Evolutionary conservation across 805 yeast species (phyloP), one percentile per base, ranked within the genome.

Genomic region (Diddensiella santjacobensis): DNA sequence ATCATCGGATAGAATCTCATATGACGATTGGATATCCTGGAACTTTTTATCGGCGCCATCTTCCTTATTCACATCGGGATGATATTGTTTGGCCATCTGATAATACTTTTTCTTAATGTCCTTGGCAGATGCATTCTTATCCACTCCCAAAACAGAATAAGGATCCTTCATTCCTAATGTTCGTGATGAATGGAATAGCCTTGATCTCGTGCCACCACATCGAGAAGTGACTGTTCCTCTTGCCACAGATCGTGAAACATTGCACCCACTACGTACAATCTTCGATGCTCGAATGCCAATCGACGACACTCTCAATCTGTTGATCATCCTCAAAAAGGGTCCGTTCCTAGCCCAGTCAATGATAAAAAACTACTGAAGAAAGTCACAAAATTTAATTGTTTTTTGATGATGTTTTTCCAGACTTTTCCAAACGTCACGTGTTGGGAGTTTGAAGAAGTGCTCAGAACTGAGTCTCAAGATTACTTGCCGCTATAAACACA

Each of bases 61-160:
- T 54, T 87, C 96, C 67, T 91, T 93, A 67, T 91, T 93, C 40
- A 93, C 87, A 71, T 93, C 99, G 0, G 99, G 99, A 67, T 93
- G 99, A 67, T 73, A 89, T 65, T 91, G 79, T 67, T 93, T 93
- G 13, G 97, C 99, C 54, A 93, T 72, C 61, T 88, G 84, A 65
- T 89, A 89, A 70, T 93, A 93, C 2, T 96, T 91, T 67, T 90
- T 90, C 68, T 93, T 93, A 69, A 93, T 93, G 18, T 89, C 95
- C n/a, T 87, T 76, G 4, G 83, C 71, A 11, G 83, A 75, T 0
- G 99, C 93, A 45, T 63, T 64, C 52, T 77, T 78, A 22, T 77
- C 78, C 23, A 93, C 87, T 3, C 98, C 98, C 38, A 93, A 71
- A 0, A 81, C 78, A 52, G 80, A 74, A 68, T 93, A 93, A 0